These are phyloP conservation scores for Papilionanthe hybrid DNA, from an alignment of 116 monocot genomes.

Conservation along the genomic window DNA sequence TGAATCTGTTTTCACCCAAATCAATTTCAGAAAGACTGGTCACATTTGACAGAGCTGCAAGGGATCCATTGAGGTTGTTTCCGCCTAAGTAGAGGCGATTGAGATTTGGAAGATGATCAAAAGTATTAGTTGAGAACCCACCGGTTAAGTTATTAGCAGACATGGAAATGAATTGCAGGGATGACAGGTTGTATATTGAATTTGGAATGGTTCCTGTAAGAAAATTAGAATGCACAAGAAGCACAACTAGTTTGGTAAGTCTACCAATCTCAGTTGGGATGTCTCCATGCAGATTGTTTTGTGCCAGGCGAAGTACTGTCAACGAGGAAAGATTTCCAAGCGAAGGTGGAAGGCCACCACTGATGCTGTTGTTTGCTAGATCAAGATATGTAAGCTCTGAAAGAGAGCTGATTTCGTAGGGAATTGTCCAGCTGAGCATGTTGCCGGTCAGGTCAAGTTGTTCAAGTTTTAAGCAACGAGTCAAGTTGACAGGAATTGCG, in stretches of 20 bases:
- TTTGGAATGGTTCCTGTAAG: conserved; percentile 20
- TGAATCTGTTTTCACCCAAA: conserved; percentile 11
- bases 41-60: conserved; percentile 16
- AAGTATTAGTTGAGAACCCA: conserved; percentile 2
- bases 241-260: not conserved
- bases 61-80: conserved; percentile 17
- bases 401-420: conserved; percentile 8
- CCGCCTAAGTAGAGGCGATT: not conserved
- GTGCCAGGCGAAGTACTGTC: not conserved
- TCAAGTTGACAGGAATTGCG: conserved; percentile 7
- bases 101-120: conserved; percentile 13
- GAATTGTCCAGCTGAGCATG: conserved; percentile 1
- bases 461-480: conserved; percentile 7
- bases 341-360: conserved; percentile 5
- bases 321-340: conserved; percentile 15
- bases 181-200: conserved; percentile 20
- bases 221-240: not conserved
- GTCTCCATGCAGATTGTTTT: not conserved
- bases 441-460: conserved; percentile 6
- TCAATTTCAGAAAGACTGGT: not conserved
- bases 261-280: conserved; percentile 17
- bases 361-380: conserved; percentile 12
- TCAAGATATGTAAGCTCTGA: not conserved
- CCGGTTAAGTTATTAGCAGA: conserved; percentile 12
- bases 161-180: not conserved